Percentiles rank a stretch among this genome's conserved stretches.
These are phyloP conservation scores for Amphibolis antarctica DNA, from an alignment of 106 monocot genomes.

Conservation along the genomic window DNA sequence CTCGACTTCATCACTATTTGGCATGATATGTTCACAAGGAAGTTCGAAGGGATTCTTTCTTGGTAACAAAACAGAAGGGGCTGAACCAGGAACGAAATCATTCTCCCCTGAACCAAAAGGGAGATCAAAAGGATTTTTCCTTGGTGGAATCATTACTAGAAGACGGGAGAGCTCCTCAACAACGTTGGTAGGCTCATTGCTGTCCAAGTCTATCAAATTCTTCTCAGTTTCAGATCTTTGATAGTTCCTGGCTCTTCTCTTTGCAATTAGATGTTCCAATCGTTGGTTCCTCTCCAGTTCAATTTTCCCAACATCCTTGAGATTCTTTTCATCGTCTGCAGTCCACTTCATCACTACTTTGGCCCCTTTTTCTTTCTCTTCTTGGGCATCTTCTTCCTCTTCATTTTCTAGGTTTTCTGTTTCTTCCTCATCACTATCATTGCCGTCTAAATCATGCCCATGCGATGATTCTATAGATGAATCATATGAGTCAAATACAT, in stretches of 20 bases:
- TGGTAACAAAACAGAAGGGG: conserved; percentile 55
- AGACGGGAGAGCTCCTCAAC: conserved; percentile 27
- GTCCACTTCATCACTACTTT: not conserved
- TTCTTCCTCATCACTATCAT: conserved; percentile 26
- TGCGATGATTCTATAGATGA: conserved; percentile 15
- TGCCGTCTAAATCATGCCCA: conserved; percentile 30
- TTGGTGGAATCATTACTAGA: conserved; percentile 35
- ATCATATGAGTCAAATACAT: conserved; percentile 15
- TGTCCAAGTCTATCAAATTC: conserved; percentile 61
- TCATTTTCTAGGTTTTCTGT: conserved; percentile 11
- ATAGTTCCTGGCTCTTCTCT: conserved; percentile 36
- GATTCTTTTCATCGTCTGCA: conserved; percentile 62
- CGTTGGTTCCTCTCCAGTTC: conserved; percentile 68
- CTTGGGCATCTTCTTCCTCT: not conserved
- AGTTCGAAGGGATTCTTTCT: conserved; percentile 58
- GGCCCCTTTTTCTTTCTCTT: not conserved
- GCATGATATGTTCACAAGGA: conserved; percentile 22
- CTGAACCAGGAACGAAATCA: conserved; percentile 45
- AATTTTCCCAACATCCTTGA: conserved; percentile 49
- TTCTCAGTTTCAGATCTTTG: conserved; percentile 27
- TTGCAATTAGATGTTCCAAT: conserved; percentile 65
- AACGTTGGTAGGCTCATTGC: conserved; percentile 23
- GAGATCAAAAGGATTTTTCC: conserved; percentile 58
- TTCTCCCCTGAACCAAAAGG: conserved; percentile 35
- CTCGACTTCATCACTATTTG: not conserved